phyloP scores from a whole-genome alignment of 805 yeast species.

The Jamesozyma gamospora region DNA sequence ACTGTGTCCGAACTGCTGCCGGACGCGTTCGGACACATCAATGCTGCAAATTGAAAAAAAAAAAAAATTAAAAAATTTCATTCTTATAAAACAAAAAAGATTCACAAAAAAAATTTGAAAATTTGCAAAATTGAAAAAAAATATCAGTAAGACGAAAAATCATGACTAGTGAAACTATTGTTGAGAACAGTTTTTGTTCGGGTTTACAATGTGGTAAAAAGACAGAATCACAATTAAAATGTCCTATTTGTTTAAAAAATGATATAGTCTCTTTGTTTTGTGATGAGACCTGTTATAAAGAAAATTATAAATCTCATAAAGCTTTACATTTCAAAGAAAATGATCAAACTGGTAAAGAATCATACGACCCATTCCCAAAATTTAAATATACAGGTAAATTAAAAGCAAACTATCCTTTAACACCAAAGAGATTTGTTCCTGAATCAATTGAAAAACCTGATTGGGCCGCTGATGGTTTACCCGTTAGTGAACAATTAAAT shows the following conservation, averaged over 20 bases:
- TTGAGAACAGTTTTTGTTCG: constrained; percentile 39
- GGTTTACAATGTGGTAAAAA: constrained; percentile 80
- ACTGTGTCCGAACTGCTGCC: too few relatives aligned
- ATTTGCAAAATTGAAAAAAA: too few relatives aligned
- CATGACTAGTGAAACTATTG: too few relatives aligned
- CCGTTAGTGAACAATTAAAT: constrained; percentile 63
- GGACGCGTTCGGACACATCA: too few relatives aligned
- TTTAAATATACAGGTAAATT: constrained; percentile 64
- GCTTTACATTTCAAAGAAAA: constrained; percentile 57
- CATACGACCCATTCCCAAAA: constrained; percentile 81
- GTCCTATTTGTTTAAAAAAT: constrained; percentile 83
- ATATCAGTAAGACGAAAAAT: too few relatives aligned
- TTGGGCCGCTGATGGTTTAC: constrained; percentile 72
- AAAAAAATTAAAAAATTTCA: too few relatives aligned
- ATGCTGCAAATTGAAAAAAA: too few relatives aligned
- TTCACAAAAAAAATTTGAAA: too few relatives aligned
- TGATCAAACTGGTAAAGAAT: constrained; percentile 24
- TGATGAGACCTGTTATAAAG: constrained; percentile 71
- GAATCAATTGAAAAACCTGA: constrained; percentile 68
- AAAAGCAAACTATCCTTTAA: constrained; percentile 72
- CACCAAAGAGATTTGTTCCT: constrained; percentile 64
- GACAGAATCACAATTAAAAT: constrained; percentile 66
- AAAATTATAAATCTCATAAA: constrained; percentile 66
- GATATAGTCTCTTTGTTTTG: constrained; percentile 62
- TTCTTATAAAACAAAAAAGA: too few relatives aligned